Evolutionary conservation across 1,284 basidiomycete genomes (phyloP).

Genomic region (Microbotryum intermedium): DNA sequence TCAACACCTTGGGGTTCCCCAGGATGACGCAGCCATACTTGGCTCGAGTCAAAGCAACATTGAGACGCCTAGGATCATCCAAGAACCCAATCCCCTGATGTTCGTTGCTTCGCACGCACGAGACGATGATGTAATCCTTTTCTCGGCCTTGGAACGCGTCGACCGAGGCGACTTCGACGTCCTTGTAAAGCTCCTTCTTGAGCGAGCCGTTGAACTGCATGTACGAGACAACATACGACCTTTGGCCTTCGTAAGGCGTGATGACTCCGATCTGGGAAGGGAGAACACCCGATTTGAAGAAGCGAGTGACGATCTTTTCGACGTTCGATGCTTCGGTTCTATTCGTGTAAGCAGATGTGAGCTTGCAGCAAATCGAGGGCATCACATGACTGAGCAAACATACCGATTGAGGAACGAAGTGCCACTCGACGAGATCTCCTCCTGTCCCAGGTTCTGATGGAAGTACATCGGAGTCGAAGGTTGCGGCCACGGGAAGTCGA

Average conservation of each 20-base stretch:
- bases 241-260: constrained; percentile 97
- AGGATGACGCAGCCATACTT: constrained; percentile 97
- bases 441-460: constrained; percentile 97
- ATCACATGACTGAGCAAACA: constrained; percentile 16
- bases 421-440: constrained; percentile 96
- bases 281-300: constrained; percentile 96
- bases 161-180: constrained; percentile 96
- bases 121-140: constrained; percentile 99
- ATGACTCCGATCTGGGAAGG: constrained; percentile 96
- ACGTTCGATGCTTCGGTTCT: constrained; percentile 98
- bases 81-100: constrained; percentile 99
- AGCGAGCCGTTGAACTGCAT: constrained; percentile 98
- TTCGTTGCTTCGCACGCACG: constrained; percentile 98
- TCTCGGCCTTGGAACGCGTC: constrained; percentile 99
- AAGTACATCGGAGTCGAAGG: constrained; percentile 99
- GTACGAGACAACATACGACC: constrained; percentile 97
- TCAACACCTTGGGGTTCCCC: constrained; percentile 96
- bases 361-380: background rate
- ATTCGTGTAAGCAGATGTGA: constrained; percentile 25
- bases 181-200: constrained; percentile 98
- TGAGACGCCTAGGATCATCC: constrained; percentile 91
- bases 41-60: constrained; percentile 93
- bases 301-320: constrained; percentile 98
- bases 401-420: constrained; percentile 95
- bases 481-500: constrained; percentile 98